Base-by-base conservation (phyloP, 176 grass and related monocot species). In the Zea mays region DNA sequence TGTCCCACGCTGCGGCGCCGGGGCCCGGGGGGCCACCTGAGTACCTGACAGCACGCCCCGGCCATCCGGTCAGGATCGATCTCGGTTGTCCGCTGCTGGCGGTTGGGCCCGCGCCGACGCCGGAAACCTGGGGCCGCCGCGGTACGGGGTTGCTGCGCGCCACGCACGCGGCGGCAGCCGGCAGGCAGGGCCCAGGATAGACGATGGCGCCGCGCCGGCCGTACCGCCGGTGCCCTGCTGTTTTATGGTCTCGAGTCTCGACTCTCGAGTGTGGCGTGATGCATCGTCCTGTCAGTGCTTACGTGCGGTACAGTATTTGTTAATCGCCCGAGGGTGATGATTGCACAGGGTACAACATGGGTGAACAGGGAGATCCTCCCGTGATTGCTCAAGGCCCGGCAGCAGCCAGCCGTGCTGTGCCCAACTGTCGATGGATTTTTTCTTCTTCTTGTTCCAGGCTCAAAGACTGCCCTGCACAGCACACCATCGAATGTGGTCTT, bases 61-160 rank as follows among this genome's bases (percentile, higher is more conserved):
- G 27, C 27, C 27, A 27, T 27, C 27, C 27, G 38, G 60, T 13
- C 27, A 27, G 6, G 37, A 44, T 82, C 45, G 45, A 27, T 27
- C 27, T 27, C 27, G 27, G 27, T 27, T 27, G 27, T 1, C 19
- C 8, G 42, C 19, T 69, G 67, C 67, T 45, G 43, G 66, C 66
- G 66, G 44, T 47, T 47, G 66, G 17, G 66, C 20, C 67, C 44
- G 44, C 44, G 67, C 10, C 44, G 68, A 49, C 68, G 21, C 68
- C 68, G 43, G 67, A 34, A 34, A 48, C 43, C 43, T 70, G 66
- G 27, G 27, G 27, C 27, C 27, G 66, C 9, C 42, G 6, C 1
- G 7, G 63, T 12, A 42, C 63, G 62, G 62, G 64, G 65, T 11
- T 8, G 41, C 21, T 33, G 67, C 44, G 8, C 67, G 43, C 9